Percentiles rank a stretch among this genome's conserved stretches.
Evolutionary conservation across 2,329 filamentous ascomycete genomes (phyloP).

Genomic region (Apiospora rasikravindrae): DNA sequence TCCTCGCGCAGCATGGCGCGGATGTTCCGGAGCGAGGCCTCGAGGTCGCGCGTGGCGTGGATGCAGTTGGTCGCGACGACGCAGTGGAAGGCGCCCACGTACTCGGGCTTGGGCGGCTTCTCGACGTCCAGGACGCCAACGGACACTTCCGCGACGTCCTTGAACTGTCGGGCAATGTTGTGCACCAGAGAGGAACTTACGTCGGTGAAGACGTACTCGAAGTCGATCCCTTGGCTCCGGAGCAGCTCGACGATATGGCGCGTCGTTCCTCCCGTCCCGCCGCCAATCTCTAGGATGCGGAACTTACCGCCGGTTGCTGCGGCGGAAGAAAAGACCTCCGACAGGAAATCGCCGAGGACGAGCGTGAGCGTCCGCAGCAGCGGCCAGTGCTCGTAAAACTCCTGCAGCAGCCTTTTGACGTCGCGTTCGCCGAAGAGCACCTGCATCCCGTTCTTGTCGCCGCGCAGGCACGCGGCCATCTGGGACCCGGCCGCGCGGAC

Average conservation of each 20-base stretch:
- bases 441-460: slow-evolving; percentile 29
- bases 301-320: slow-evolving; percentile 28
- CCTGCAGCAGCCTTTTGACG: slow-evolving; percentile 28
- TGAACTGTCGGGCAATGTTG: slow-evolving; percentile 33
- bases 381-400: slow-evolving; percentile 32
- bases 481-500: slow-evolving; percentile 25
- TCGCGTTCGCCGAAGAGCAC: slow-evolving; percentile 31
- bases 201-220: slow-evolving; percentile 50
- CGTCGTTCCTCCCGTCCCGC: slow-evolving; percentile 50
- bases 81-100: slow-evolving; percentile 34
- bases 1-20: slow-evolving; percentile 35
- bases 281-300: slow-evolving; percentile 49
- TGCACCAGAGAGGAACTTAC: slow-evolving; percentile 42
- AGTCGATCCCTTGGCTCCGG: slow-evolving; percentile 26
- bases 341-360: slow-evolving; percentile 29
- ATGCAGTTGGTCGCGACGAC: slow-evolving; percentile 44
- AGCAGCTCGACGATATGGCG: slow-evolving; percentile 37
- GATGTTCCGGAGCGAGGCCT: slow-evolving; percentile 33
- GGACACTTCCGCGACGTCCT: slow-evolving; percentile 27
- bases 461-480: slow-evolving; percentile 31
- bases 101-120: slow-evolving; percentile 27
- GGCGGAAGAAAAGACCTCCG: background rate
- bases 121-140: slow-evolving; percentile 40
- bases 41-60: slow-evolving; percentile 40
- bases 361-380: slow-evolving; percentile 23